These are phyloP conservation scores for Skeletonema grethae DNA, from an alignment of 108 stramenopile genomes.

Conservation along the genomic window DNA sequence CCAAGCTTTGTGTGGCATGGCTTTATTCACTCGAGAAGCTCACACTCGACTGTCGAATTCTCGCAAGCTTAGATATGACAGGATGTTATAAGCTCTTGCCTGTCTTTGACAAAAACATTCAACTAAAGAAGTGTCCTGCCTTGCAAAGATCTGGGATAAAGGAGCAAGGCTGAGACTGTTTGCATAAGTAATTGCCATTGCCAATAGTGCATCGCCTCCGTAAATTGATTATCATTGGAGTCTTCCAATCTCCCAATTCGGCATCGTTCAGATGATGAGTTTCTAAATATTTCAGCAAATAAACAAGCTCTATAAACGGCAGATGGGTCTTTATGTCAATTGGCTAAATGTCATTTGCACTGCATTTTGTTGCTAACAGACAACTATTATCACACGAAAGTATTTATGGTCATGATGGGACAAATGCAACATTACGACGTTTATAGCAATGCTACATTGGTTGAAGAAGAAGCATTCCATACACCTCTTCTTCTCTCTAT, in stretches of 20 bases:
- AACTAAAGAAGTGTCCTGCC: not conserved
- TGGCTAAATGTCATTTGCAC: no score
- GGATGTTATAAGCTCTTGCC: not conserved
- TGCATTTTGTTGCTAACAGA: no score
- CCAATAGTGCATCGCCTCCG: not conserved
- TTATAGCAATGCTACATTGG: not conserved
- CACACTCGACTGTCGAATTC: not conserved
- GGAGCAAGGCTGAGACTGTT: no score
- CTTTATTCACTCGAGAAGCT: conserved; percentile 3
- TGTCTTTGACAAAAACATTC: not conserved
- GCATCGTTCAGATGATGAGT: not conserved
- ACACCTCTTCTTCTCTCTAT: not conserved
- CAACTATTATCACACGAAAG: no score
- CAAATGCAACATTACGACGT: not conserved
- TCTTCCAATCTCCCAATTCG: no score
- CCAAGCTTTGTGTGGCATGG: not conserved
- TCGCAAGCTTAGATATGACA: not conserved
- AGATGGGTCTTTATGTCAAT: no score
- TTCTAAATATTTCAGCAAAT: no score
- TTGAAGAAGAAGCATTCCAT: not conserved
- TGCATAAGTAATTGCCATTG: no score
- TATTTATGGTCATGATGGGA: no score
- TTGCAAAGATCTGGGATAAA: not conserved
- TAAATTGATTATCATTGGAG: not conserved
- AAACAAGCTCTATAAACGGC: no score